These are phyloP conservation scores for Colletotrichum sp. DNA, from an alignment of 2,329 filamentous ascomycete species.

Conservation along the genomic window DNA sequence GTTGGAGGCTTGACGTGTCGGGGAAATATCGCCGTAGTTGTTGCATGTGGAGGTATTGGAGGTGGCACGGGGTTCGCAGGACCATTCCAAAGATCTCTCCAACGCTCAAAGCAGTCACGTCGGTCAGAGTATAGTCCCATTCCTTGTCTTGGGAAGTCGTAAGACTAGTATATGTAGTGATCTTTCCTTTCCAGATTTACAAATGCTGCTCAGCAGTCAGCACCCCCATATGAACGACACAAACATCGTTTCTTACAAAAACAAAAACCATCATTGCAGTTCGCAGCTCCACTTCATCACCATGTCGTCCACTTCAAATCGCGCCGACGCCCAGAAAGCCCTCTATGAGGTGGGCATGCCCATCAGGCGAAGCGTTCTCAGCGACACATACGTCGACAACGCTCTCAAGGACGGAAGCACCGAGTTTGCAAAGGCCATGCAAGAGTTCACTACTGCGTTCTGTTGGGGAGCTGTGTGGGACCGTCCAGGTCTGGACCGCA, in stretches of 20 bases:
- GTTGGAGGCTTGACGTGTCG: background rate
- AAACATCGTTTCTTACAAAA: background rate
- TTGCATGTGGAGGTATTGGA: background rate
- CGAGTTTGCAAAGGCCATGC: constrained; percentile 61
- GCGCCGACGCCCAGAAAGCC: constrained; percentile 48
- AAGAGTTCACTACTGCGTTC: constrained; percentile 64
- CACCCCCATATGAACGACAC: background rate
- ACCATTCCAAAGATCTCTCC: background rate
- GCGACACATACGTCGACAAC: constrained; percentile 61
- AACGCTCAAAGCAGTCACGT: background rate
- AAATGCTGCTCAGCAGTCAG: background rate
- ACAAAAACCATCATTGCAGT: rapidly evolving
- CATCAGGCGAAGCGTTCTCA: constrained; percentile 62
- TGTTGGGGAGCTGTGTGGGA: constrained; percentile 68
- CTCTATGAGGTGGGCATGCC: constrained; percentile 64
- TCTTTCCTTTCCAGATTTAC: background rate
- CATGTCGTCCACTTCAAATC: background rate
- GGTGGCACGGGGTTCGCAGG: background rate
- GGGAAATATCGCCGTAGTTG: background rate
- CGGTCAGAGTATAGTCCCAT: rapidly evolving
- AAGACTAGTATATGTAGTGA: background rate
- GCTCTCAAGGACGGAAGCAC: constrained; percentile 57
- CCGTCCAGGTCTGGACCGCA: constrained; percentile 62
- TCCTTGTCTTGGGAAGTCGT: background rate
- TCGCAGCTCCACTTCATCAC: background rate